phyloP scores from a whole-genome alignment of 306 rosid genomes.

The Dalbergia cochinchinensis region DNA sequence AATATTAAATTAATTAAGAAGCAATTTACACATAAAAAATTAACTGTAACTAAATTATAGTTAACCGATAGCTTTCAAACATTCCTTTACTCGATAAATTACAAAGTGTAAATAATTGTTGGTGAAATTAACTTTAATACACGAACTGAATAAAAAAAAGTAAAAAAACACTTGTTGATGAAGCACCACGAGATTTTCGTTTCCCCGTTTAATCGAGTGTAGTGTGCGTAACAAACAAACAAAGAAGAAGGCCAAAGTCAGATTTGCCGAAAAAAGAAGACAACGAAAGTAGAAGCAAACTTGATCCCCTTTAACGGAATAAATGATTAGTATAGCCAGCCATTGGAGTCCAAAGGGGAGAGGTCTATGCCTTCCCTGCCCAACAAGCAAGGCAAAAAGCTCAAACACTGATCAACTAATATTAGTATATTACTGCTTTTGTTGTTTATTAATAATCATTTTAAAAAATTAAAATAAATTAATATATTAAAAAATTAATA shows the following conservation, averaged over 20 bases:
- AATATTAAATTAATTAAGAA: background rate
- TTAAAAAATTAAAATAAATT: too few species aligned
- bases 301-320: background rate
- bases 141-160: too few species aligned
- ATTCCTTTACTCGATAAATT: background rate
- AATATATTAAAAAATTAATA: too few species aligned
- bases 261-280: background rate
- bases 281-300: conserved; percentile 22
- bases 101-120: background rate
- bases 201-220: background rate
- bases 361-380: conserved; percentile 4
- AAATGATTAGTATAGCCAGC: conserved; percentile 19
- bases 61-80: background rate
- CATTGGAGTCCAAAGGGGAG: background rate
- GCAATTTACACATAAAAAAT: background rate
- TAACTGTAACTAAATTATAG: too few species aligned
- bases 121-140: background rate
- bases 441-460: too few species aligned
- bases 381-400: conserved; percentile 33
- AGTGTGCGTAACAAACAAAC: background rate
- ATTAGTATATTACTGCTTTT: too few species aligned
- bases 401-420: too few species aligned
- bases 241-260: background rate
- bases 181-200: background rate
- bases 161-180: background rate